A percentile compares a stretch with the other conserved stretches of the same genome.
Conservation (phyloP, 768 basidiomycete genomes). For the Leccinum obscurum region DNA sequence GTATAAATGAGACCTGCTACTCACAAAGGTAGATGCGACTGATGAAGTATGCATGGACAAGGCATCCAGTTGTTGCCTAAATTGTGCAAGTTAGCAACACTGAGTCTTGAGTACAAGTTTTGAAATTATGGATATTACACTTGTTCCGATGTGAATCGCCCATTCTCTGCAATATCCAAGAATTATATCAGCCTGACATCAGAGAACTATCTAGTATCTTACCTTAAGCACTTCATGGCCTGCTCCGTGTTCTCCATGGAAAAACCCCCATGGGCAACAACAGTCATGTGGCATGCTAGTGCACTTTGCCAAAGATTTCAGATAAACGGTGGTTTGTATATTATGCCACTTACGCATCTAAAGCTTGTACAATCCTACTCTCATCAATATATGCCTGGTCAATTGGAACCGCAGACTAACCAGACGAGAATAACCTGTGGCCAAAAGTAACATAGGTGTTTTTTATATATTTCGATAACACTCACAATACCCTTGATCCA, state of each 20-base stretch:
- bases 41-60: conserved; percentile 27
- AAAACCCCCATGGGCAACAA: conserved; percentile 5
- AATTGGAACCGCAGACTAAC: conserved; percentile 11
- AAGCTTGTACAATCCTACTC: conserved; percentile 22
- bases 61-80: conserved; percentile 19
- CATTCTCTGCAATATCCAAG: conserved; percentile 10
- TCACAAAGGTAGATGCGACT: conserved; percentile 26
- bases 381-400: conserved; percentile 1
- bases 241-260: background rate
- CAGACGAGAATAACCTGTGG: conserved; percentile 22
- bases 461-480: background rate
- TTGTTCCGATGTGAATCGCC: conserved; percentile 13
- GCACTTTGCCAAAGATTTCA: conserved; percentile 10
- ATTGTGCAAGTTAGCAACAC: conserved; percentile 5
- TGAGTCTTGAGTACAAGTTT: background rate
- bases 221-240: background rate
- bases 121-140: conserved; percentile 10
- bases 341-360: conserved; percentile 12
- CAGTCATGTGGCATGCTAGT: conserved; percentile 9
- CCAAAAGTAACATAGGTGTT: background rate
- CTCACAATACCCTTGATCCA: conserved; percentile 27
- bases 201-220: background rate
- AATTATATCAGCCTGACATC: background rate
- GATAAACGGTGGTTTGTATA: background rate
- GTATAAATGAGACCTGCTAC: background rate